Percentiles rank a stretch among this genome's conserved stretches.
phyloP scores from a whole-genome alignment of 1,284 basidiomycete species.

The Rhizoctonia solani region DNA sequence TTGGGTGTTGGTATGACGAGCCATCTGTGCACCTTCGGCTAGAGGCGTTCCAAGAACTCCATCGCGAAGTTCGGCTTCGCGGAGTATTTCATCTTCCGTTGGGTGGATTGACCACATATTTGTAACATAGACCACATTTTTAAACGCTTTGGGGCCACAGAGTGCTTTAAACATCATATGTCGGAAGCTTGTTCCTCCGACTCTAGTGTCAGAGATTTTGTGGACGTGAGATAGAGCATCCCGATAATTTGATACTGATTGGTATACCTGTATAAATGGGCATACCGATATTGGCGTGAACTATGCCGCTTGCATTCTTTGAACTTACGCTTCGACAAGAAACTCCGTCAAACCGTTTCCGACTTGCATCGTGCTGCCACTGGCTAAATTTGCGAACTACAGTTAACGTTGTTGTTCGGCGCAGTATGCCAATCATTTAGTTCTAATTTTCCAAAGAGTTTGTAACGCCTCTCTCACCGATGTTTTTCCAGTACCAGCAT shows the following conservation, averaged over 20 bases:
- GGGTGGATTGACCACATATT: conserved; percentile 52
- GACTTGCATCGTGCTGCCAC: no score
- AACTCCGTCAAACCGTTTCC: no score
- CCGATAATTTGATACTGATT: conserved; percentile 49
- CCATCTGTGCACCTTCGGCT: neutral
- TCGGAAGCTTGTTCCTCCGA: conserved; percentile 56
- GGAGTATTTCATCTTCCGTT: conserved; percentile 23
- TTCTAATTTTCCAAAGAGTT: no score
- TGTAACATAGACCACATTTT: conserved; percentile 56
- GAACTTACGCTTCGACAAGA: no score
- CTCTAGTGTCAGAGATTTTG: conserved; percentile 56
- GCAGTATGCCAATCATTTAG: no score
- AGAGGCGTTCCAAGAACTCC: neutral
- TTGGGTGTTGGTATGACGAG: neutral
- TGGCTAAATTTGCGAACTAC: no score
- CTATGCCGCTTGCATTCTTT: no score
- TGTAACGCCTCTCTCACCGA: no score
- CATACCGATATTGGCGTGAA: no score
- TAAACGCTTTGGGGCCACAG: conserved; percentile 55
- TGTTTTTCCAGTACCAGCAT: no score
- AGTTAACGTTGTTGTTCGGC: no score
- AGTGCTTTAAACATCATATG: conserved; percentile 59
- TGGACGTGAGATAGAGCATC: conserved; percentile 61
- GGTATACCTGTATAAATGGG: conserved; percentile 13
- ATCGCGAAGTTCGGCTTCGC: conserved; percentile 45